These are phyloP conservation scores for Leptoxyphium fumago DNA, from an alignment of 2,329 filamentous ascomycete species.

Conservation along the genomic window DNA sequence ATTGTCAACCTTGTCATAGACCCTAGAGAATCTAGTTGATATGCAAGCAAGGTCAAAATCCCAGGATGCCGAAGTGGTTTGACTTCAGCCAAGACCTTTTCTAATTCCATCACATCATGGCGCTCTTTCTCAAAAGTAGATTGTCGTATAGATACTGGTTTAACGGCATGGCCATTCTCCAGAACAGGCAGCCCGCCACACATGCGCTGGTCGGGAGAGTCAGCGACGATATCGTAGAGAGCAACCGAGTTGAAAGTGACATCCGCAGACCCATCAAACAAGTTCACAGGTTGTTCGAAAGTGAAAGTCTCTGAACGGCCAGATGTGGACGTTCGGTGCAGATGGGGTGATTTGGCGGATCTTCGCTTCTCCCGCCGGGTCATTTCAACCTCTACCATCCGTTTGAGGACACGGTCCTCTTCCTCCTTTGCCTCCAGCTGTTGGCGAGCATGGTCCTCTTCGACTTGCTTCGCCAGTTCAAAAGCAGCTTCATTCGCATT, in stretches of 20 bases:
- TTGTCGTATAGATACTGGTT: background rate
- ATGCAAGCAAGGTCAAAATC: slow-evolving; percentile 61
- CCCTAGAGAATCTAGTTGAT: slow-evolving; percentile 25
- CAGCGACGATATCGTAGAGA: background rate
- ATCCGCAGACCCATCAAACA: slow-evolving; percentile 9
- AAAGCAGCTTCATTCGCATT: slow-evolving; percentile 62
- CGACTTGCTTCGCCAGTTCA: slow-evolving; percentile 36
- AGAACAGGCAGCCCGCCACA: background rate
- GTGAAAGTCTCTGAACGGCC: slow-evolving; percentile 8
- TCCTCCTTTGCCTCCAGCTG: slow-evolving; percentile 31
- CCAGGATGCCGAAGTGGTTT: slow-evolving; percentile 64
- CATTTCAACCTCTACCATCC: slow-evolving; percentile 59
- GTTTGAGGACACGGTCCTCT: slow-evolving; percentile 54
- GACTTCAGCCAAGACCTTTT: slow-evolving; percentile 46
- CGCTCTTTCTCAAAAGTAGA: background rate
- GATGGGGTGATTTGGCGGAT: slow-evolving; percentile 26
- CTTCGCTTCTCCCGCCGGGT: slow-evolving; percentile 50
- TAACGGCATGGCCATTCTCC: background rate
- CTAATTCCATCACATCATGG: slow-evolving; percentile 11
- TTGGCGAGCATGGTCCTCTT: slow-evolving; percentile 25
- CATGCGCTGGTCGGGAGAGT: background rate
- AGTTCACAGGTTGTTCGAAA: slow-evolving; percentile 14
- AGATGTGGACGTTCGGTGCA: slow-evolving; percentile 3
- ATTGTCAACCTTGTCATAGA: slow-evolving; percentile 1
- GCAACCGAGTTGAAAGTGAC: slow-evolving; percentile 7